Conservation (phyloP, 129 eudicot genomes). For the Dittrichia graveolens region DNA sequence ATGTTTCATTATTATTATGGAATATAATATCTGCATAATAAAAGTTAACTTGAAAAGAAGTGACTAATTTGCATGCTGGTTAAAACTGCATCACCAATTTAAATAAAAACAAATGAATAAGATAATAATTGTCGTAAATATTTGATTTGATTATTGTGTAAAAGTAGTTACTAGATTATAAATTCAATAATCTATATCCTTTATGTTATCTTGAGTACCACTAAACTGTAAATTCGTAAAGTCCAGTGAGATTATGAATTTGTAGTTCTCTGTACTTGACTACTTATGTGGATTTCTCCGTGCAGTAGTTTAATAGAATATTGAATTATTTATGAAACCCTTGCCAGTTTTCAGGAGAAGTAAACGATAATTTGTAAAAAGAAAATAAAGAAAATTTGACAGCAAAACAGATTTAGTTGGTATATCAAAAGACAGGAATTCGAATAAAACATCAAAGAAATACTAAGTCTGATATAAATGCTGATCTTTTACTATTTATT, state of each 20-base stretch:
- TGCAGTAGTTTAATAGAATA: background rate
- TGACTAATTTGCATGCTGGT: background rate
- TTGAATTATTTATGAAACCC: background rate
- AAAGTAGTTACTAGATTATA: slow-evolving; percentile 4
- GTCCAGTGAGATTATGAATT: slow-evolving; percentile 17
- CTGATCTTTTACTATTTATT: background rate
- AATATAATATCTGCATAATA: background rate
- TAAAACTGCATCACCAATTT: background rate
- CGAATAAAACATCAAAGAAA: background rate
- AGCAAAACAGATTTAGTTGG: background rate
- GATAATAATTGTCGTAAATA: background rate
- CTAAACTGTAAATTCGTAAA: background rate
- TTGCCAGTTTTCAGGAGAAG: background rate
- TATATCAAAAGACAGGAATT: background rate
- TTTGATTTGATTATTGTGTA: background rate
- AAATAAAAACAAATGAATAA: too few relatives aligned
- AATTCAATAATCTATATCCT: background rate
- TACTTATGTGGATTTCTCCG: background rate
- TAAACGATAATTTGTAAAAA: background rate
- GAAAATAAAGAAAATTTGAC: background rate
- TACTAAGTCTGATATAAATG: background rate
- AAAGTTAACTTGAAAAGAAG: background rate
- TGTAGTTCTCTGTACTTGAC: too few relatives aligned
- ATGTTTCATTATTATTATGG: slow-evolving; percentile 9
- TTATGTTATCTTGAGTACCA: background rate